Evolutionary conservation across 768 basidiomycete genomes (phyloP).

Genomic region (Serendipita sp.): DNA sequence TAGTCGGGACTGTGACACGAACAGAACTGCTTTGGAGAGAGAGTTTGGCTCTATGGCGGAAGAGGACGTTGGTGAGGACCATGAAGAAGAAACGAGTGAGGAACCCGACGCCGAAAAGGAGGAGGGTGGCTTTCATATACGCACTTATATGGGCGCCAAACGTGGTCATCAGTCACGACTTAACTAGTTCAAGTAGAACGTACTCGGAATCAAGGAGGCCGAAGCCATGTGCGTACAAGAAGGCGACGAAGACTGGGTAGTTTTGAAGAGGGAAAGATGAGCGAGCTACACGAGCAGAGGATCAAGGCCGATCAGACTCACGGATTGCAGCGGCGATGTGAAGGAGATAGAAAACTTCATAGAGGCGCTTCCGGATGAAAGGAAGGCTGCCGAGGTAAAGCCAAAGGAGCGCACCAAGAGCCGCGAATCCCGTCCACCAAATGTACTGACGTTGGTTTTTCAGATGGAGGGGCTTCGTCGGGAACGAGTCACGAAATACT

Average conservation of each 20-base stretch:
- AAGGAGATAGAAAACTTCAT: background rate
- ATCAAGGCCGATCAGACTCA: too few relatives aligned
- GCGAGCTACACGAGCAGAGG: too few relatives aligned
- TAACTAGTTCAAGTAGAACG: background rate
- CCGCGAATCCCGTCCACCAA: conserved; percentile 2
- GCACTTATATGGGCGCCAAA: too few relatives aligned
- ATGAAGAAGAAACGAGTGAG: background rate
- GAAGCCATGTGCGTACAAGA: background rate
- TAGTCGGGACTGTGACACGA: background rate
- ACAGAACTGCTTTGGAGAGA: conserved; percentile 1
- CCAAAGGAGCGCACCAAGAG: conserved; percentile 1
- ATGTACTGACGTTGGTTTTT: background rate
- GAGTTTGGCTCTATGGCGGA: background rate
- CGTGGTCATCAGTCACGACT: too few relatives aligned
- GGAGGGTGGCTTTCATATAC: background rate
- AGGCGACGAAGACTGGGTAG: background rate
- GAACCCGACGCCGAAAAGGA: background rate
- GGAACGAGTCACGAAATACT: too few relatives aligned
- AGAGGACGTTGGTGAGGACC: background rate
- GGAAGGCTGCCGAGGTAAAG: background rate
- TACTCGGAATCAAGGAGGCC: background rate
- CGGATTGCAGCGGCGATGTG: conserved; percentile 2
- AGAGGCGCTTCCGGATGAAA: background rate
- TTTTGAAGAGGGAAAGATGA: too few relatives aligned
- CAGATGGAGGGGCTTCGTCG: too few relatives aligned